Percentiles rank a stretch among this genome's conserved stretches.
These are phyloP conservation scores for Leccinum arenicola DNA, from an alignment of 768 basidiomycete genomes.

Conservation along the genomic window DNA sequence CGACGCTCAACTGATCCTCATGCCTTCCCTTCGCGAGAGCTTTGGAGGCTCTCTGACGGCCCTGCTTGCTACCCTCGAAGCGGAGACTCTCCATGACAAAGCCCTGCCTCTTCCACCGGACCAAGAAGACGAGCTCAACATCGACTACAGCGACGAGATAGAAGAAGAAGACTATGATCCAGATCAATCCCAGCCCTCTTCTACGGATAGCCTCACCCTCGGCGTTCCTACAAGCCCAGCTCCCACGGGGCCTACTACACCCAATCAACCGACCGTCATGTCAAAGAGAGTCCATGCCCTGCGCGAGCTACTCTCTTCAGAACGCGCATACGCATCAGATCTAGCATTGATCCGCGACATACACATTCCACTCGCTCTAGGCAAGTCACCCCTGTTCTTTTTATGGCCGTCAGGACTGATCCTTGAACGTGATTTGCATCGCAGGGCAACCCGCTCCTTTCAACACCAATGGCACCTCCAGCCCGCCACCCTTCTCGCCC, in stretches of 20 bases:
- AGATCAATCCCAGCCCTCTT: conserved; percentile 22
- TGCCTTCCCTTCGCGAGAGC: conserved; percentile 30
- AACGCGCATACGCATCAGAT: conserved; percentile 82
- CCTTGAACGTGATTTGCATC: conserved; percentile 9
- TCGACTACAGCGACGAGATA: conserved; percentile 22
- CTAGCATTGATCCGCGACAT: conserved; percentile 74
- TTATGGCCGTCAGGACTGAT: conserved; percentile 1
- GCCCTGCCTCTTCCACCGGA: conserved; percentile 29
- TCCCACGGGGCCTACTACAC: conserved; percentile 13
- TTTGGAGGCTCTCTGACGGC: conserved; percentile 33
- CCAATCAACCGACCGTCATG: conserved; percentile 36
- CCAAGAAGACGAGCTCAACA: conserved; percentile 21
- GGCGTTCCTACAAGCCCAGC: conserved; percentile 8
- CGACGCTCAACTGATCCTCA: conserved; percentile 18
- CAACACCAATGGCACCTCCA: conserved; percentile 24
- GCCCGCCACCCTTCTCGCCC: conserved; percentile 27
- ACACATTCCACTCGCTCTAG: conserved; percentile 76
- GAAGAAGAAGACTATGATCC: conserved; percentile 31
- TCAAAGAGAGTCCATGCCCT: conserved; percentile 78
- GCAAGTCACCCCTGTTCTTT: conserved; percentile 37
- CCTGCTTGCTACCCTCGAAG: conserved; percentile 30
- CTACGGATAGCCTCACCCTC: conserved; percentile 27
- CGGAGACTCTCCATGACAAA: conserved; percentile 30
- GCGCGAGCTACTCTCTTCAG: conserved; percentile 73
- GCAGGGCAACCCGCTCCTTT: conserved; percentile 43